A percentile compares a stretch with the other conserved stretches of the same genome.
These are phyloP conservation scores for Mallotus japonicus DNA, from an alignment of 441 rosid species.

Conservation along the genomic window DNA sequence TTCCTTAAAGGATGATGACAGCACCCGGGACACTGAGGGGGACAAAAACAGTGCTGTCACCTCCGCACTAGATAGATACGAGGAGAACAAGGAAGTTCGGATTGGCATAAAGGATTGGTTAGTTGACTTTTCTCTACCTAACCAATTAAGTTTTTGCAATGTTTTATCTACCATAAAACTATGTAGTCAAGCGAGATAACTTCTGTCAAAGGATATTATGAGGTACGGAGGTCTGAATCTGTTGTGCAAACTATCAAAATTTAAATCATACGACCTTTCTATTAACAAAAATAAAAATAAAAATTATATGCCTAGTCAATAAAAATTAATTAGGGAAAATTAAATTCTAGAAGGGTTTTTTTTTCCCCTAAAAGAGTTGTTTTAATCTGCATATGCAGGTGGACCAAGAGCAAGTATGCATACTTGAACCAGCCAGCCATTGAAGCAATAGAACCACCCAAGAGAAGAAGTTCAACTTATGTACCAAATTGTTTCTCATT, in stretches of 20 bases:
- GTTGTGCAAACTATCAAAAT: too few relatives aligned
- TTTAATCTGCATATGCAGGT: slow-evolving; percentile 1
- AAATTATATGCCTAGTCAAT: too few relatives aligned
- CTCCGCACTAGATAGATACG: neutral
- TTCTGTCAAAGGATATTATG: too few relatives aligned
- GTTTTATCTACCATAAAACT: too few relatives aligned
- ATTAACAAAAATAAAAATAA: too few relatives aligned
- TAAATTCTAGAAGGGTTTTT: neutral
- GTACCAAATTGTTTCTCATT: slow-evolving; percentile 58
- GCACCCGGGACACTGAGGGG: neutral
- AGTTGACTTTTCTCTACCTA: slow-evolving; percentile 25
- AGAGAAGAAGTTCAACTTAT: slow-evolving; percentile 47
- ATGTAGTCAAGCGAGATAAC: too few relatives aligned
- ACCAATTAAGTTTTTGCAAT: too few relatives aligned
- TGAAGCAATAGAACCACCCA: slow-evolving; percentile 40
- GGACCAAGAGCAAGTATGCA: slow-evolving; percentile 82
- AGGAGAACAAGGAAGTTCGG: slow-evolving; percentile 40
- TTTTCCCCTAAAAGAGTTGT: neutral
- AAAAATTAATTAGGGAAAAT: too few relatives aligned
- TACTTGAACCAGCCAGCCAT: slow-evolving; percentile 77
- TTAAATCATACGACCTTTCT: too few relatives aligned
- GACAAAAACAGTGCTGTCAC: neutral
- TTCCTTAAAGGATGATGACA: slow-evolving; percentile 46
- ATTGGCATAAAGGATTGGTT: slow-evolving; percentile 82
- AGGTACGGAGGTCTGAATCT: too few relatives aligned